Conservation (phyloP, 257 asterid genomes). For the Sherardia arvensis region DNA sequence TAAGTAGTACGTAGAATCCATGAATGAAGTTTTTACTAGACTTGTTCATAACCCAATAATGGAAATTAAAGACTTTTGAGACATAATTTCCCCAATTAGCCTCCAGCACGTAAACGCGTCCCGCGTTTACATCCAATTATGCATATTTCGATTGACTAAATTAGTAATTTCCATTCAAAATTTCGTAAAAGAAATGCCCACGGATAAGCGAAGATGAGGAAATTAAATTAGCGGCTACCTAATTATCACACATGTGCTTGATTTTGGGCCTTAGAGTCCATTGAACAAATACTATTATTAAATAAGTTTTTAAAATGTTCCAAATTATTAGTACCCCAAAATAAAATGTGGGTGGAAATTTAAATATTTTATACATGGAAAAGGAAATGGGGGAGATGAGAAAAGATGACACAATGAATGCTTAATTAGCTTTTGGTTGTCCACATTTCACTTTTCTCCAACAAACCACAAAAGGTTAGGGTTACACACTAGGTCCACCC, state of each 20-base stretch:
- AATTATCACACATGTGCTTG: background rate
- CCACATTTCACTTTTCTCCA: background rate
- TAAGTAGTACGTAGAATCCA: background rate
- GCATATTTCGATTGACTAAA: background rate
- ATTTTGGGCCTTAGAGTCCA: background rate
- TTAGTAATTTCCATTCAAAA: too few species aligned
- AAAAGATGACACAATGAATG: background rate
- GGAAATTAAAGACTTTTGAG: background rate
- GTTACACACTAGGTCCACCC: background rate
- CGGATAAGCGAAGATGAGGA: background rate
- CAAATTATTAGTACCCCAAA: background rate
- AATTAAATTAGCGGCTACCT: background rate
- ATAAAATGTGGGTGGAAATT: background rate
- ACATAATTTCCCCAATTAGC: too few species aligned
- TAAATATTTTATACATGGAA: background rate
- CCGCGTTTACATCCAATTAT: too few species aligned
- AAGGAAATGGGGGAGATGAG: background rate
- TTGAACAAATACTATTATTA: background rate
- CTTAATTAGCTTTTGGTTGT: background rate
- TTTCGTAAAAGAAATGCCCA: background rate
- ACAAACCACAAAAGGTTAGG: background rate
- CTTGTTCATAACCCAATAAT: too few species aligned
- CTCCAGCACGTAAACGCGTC: too few species aligned
- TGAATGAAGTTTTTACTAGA: background rate
- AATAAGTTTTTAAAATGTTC: background rate